Conservation (phyloP, 164 flowering plant genomes). For the Sedum album region DNA sequence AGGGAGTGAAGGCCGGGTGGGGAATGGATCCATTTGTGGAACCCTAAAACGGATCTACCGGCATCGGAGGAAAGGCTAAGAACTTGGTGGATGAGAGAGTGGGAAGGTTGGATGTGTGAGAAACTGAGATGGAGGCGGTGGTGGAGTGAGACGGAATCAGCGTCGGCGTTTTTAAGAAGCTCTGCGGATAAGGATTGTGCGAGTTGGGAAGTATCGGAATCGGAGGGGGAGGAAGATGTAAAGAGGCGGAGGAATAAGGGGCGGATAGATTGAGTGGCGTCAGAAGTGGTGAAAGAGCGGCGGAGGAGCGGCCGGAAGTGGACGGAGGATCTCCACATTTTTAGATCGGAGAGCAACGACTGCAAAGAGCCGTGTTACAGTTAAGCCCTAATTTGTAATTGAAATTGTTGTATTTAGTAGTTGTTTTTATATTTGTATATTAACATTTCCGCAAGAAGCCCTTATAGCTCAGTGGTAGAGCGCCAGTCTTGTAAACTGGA, state of each 20-base stretch:
- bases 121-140: slow-evolving; percentile 57
- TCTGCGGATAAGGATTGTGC: slow-evolving; percentile 51
- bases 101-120: slow-evolving; percentile 48
- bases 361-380: neutral
- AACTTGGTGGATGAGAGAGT: slow-evolving; percentile 33
- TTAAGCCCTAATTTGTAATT: neutral
- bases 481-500: slow-evolving; percentile 79
- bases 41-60: slow-evolving; percentile 56
- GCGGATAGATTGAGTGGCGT: slow-evolving; percentile 9
- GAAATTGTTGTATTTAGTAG: neutral
- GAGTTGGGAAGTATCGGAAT: slow-evolving; percentile 18
- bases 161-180: slow-evolving; percentile 36
- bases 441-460: slow-evolving; percentile 17
- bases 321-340: slow-evolving; percentile 1
- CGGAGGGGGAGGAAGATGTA: slow-evolving; percentile 23
- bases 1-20: slow-evolving; percentile 28
- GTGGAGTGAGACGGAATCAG: slow-evolving; percentile 38
- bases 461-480: slow-evolving; percentile 78
- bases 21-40: slow-evolving; percentile 54
- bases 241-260: slow-evolving; percentile 24
- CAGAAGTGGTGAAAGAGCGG: neutral
- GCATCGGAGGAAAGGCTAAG: slow-evolving; percentile 62
- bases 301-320: neutral
- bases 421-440: too few relatives aligned
- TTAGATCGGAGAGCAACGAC: neutral